Percentiles rank a stretch among this genome's conserved stretches.
Conservation (phyloP, 176 grass and related monocot genomes). For the Tuctoria greenei region DNA sequence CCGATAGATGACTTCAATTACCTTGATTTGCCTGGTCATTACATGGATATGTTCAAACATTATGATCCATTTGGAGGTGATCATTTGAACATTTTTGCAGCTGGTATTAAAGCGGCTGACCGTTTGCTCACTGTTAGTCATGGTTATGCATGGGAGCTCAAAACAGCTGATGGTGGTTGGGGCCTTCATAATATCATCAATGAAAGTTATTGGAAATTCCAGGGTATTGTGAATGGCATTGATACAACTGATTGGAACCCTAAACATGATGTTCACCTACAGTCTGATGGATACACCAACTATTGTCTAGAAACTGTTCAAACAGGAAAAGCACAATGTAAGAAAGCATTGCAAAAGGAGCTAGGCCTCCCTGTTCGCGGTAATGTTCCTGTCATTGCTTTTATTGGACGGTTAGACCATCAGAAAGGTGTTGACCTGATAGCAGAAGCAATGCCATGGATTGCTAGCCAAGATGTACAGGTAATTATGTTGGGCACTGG, state of each 20-base stretch:
- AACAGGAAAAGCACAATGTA: constrained; percentile 74
- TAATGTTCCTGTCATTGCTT: constrained; percentile 66
- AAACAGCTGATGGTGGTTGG: constrained; percentile 91
- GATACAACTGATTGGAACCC: constrained; percentile 89
- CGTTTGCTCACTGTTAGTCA: constrained; percentile 86
- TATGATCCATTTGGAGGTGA: constrained; percentile 79
- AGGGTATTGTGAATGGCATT: constrained; percentile 90
- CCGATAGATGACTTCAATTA: constrained; percentile 67
- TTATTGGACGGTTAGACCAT: constrained; percentile 85
- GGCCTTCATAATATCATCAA: constrained; percentile 78
- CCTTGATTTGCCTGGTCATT: constrained; percentile 74
- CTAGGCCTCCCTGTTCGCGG: constrained; percentile 64
- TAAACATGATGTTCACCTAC: constrained; percentile 61
- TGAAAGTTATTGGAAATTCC: constrained; percentile 82
- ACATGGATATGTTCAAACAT: constrained; percentile 75
- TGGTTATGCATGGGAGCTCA: constrained; percentile 92
- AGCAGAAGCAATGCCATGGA: constrained; percentile 91
- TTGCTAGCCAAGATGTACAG: constrained; percentile 82
- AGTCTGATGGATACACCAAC: constrained; percentile 79
- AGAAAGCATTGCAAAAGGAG: constrained; percentile 73
- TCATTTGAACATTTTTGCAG: constrained; percentile 89
- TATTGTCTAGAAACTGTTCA: constrained; percentile 72
- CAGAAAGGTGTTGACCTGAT: constrained; percentile 95
- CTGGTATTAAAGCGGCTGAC: constrained; percentile 86
- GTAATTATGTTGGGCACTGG: constrained; percentile 80